Percentiles rank a stretch among this genome's conserved stretches.
Conservation (phyloP, 23 red algal species). For the Gracilaria gracilis region DNA sequence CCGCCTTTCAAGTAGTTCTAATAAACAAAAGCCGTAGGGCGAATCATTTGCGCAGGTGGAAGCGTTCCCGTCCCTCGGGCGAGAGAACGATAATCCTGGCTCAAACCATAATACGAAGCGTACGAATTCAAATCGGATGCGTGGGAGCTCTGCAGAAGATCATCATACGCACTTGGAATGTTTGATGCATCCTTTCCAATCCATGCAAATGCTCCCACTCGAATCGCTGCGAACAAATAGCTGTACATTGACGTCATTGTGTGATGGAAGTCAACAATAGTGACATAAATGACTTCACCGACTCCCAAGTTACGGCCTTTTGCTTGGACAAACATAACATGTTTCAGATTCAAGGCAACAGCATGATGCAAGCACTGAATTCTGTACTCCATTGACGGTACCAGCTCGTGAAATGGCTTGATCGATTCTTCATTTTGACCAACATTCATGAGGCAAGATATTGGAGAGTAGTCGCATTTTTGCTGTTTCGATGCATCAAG, state of each 20-base stretch:
- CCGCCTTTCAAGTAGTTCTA: constrained; percentile 31
- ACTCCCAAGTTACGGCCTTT: constrained; percentile 28
- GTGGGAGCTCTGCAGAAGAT: neutral
- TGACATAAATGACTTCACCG: constrained; percentile 15
- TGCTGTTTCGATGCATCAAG: neutral
- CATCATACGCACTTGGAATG: constrained; percentile 14
- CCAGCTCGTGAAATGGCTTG: neutral
- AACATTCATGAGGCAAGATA: neutral
- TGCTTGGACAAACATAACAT: constrained; percentile 6
- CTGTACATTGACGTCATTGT: neutral
- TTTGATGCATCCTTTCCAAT: constrained; percentile 2
- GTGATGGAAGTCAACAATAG: too few species aligned
- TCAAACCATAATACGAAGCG: constrained; percentile 40
- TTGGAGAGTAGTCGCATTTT: neutral
- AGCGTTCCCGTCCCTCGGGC: neutral
- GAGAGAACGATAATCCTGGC: neutral
- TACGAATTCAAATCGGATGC: constrained; percentile 25
- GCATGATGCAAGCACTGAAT: constrained; percentile 35
- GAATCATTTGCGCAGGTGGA: constrained; percentile 45
- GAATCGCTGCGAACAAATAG: neutral
- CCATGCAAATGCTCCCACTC: constrained; percentile 15
- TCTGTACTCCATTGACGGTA: neutral
- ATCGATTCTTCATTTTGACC: neutral
- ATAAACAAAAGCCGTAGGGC: constrained; percentile 11
- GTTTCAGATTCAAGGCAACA: neutral